phyloP scores from a whole-genome alignment of 179 eudicot genomes.

The Beta macrorhiza region DNA sequence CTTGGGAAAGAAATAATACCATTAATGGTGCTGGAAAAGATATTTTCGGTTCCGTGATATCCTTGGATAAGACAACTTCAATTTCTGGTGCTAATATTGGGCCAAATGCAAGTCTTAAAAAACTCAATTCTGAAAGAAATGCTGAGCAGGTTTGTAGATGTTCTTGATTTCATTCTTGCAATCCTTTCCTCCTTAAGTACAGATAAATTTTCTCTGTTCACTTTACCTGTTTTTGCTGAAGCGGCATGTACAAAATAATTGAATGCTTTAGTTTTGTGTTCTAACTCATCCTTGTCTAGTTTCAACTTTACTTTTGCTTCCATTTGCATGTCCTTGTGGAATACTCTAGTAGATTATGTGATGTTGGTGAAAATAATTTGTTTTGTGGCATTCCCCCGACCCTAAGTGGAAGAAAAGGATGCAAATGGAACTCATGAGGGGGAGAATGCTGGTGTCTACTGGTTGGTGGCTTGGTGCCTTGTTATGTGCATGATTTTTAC shows the following conservation, averaged over 20 bases:
- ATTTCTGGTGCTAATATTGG: slow-evolving; percentile 20
- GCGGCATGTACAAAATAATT: neutral
- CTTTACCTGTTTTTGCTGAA: neutral
- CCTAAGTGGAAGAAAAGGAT: neutral
- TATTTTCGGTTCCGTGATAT: slow-evolving; percentile 34
- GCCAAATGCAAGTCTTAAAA: slow-evolving; percentile 24
- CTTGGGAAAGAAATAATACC: slow-evolving; percentile 32
- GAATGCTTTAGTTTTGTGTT: neutral
- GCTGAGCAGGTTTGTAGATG: slow-evolving; percentile 44
- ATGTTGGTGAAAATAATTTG: neutral
- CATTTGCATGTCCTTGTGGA: neutral
- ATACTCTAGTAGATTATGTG: neutral
- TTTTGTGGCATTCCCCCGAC: neutral
- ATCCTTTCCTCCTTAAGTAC: no score
- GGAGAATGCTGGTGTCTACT: neutral
- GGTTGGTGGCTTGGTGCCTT: neutral
- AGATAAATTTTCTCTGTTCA: neutral
- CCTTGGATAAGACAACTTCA: slow-evolving; percentile 21
- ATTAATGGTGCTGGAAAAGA: slow-evolving; percentile 33
- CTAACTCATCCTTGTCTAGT: neutral
- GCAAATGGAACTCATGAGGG: neutral
- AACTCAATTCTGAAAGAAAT: slow-evolving; percentile 28
- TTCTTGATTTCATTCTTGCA: neutral
- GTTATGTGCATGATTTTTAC: neutral
- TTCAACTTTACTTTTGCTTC: neutral